Percentiles rank a stretch among this genome's conserved stretches.
Conservation (phyloP, 2,329 filamentous ascomycete genomes). For the Ceratocystis variospora region DNA sequence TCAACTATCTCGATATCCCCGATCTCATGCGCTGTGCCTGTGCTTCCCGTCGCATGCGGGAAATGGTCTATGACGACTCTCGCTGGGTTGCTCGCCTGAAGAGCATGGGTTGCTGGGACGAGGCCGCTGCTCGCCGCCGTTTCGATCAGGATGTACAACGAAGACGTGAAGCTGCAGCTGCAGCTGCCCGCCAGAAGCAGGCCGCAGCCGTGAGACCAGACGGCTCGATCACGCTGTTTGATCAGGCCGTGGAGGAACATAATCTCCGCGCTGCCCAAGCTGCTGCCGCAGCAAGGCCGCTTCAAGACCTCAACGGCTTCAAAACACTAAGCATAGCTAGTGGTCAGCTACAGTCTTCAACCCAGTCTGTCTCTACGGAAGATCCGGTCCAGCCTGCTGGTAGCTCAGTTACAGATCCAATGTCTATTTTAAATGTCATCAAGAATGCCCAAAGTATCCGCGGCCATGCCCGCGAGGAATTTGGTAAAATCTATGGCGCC, state of each 20-base stretch:
- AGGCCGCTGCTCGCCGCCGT: slow-evolving; percentile 64
- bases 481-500: slow-evolving; percentile 78
- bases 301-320: slow-evolving; percentile 51
- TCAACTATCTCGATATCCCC: slow-evolving; percentile 75
- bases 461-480: slow-evolving; percentile 77
- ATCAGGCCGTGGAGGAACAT: slow-evolving; percentile 50
- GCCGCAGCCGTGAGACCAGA: slow-evolving; percentile 19
- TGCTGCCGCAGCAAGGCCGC: slow-evolving; percentile 20
- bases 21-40: slow-evolving; percentile 79
- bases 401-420: slow-evolving; percentile 41
- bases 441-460: slow-evolving; percentile 61
- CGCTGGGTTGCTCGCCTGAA: slow-evolving; percentile 81
- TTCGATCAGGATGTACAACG: slow-evolving; percentile 58
- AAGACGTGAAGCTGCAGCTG: slow-evolving; percentile 42
- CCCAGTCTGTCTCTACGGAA: background rate
- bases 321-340: slow-evolving; percentile 53
- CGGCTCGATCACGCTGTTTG: slow-evolving; percentile 52
- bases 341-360: background rate
- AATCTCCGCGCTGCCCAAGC: slow-evolving; percentile 24
- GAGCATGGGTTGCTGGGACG: slow-evolving; percentile 85
- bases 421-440: slow-evolving; percentile 54
- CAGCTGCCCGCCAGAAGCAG: slow-evolving; percentile 22
- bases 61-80: slow-evolving; percentile 98
- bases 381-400: slow-evolving; percentile 23
- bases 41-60: slow-evolving; percentile 71